Conservation (phyloP, 805 yeast genomes). For the Kurtzmaniella cleridarum region DNA sequence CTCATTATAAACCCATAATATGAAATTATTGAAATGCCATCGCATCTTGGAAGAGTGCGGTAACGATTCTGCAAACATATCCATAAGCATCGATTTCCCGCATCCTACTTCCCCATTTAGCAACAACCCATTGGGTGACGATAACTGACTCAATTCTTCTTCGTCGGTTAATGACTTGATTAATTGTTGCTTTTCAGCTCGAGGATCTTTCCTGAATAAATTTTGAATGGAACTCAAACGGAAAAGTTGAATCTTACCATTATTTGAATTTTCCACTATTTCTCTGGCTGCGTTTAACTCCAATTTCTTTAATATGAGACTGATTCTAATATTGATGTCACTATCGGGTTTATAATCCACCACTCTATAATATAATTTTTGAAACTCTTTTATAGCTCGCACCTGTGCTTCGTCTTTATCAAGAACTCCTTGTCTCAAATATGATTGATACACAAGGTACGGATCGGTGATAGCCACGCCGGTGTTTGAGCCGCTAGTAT, state of each 20-base stretch:
- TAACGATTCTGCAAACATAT: slow-evolving; percentile 59
- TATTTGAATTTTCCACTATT: slow-evolving; percentile 8
- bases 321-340: slow-evolving; percentile 40
- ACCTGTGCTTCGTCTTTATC: slow-evolving; percentile 54
- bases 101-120: slow-evolving; percentile 68
- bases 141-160: slow-evolving; percentile 48
- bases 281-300: slow-evolving; percentile 28
- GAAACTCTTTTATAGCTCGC: slow-evolving; percentile 60
- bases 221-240: slow-evolving; percentile 13
- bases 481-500: not conserved
- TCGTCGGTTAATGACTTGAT: slow-evolving; percentile 52
- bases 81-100: slow-evolving; percentile 72
- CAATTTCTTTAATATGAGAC: slow-evolving; percentile 29
- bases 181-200: slow-evolving; percentile 32
- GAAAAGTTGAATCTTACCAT: slow-evolving; percentile 9
- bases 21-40: slow-evolving; percentile 69
- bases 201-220: slow-evolving; percentile 27
- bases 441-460: slow-evolving; percentile 47
- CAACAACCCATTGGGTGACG: slow-evolving; percentile 61
- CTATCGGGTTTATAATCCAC: slow-evolving; percentile 55
- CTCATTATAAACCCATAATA: slow-evolving; percentile 60
- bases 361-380: slow-evolving; percentile 51
- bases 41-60: slow-evolving; percentile 61
- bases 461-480: slow-evolving; percentile 57
- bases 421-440: slow-evolving; percentile 46